Evolutionary conservation across 441 rosid species (phyloP).

Genomic region (Sinapis alba): DNA sequence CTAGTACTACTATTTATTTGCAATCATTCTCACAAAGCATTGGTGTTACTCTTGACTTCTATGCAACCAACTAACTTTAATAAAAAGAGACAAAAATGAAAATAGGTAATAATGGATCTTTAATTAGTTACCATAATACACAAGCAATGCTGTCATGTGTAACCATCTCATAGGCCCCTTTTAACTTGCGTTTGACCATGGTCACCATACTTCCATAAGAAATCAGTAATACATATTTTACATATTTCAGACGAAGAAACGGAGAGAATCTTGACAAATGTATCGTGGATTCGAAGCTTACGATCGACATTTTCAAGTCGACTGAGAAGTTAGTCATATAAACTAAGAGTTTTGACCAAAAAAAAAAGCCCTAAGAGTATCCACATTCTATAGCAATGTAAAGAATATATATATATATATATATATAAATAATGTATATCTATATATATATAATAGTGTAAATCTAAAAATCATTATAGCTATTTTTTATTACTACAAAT

Average conservation of each 20-base stretch:
- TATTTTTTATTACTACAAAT: too few relatives aligned
- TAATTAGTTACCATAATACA: background rate
- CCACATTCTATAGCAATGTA: background rate
- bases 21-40: conserved; percentile 11
- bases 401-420: too few relatives aligned
- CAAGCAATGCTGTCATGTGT: background rate
- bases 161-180: background rate
- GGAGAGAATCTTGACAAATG: background rate
- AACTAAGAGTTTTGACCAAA: background rate
- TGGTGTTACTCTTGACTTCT: conserved; percentile 21
- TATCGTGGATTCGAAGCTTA: background rate
- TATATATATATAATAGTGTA: too few relatives aligned
- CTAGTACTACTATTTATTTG: conserved; percentile 11
- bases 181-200: background rate
- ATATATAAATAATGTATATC: too few relatives aligned
- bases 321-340: background rate
- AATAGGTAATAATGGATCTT: conserved; percentile 2
- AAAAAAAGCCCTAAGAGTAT: background rate
- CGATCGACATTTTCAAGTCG: background rate
- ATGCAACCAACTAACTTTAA: conserved; percentile 8
- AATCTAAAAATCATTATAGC: background rate
- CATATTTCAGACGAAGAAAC: background rate
- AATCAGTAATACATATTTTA: background rate
- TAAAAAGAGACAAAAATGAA: background rate
- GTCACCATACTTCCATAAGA: background rate